These are phyloP conservation scores for Somion occarium DNA, from an alignment of 1,284 basidiomycete genomes.

Conservation along the genomic window DNA sequence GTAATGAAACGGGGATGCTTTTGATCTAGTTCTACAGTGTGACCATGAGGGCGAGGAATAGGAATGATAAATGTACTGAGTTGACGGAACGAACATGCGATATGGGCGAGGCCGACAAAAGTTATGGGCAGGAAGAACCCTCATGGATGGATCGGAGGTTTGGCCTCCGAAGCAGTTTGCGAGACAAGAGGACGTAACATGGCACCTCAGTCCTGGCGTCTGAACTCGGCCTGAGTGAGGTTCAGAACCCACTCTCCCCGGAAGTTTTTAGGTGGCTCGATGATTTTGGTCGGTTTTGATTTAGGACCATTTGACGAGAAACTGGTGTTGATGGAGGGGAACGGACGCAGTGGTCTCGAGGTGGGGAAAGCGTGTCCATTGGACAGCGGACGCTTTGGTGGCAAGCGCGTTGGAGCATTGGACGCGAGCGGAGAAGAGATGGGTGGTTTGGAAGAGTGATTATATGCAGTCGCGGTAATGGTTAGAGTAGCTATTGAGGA, in stretches of 20 bases:
- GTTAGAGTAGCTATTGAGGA: conserved; percentile 26
- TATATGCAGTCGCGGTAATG: conserved; percentile 25
- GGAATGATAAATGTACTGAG: neutral
- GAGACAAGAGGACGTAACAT: neutral
- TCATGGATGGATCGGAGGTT: neutral
- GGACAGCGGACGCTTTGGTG: conserved; percentile 27
- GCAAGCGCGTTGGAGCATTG: conserved; percentile 18
- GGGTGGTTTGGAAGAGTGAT: conserved; percentile 23
- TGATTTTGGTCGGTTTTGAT: conserved; percentile 57
- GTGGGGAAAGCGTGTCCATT: conserved; percentile 52
- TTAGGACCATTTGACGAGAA: conserved; percentile 21
- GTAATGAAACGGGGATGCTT: neutral
- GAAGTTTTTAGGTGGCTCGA: conserved; percentile 69
- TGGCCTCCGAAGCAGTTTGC: neutral
- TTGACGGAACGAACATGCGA: neutral
- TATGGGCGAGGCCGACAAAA: neutral
- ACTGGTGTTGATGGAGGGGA: conserved; percentile 51
- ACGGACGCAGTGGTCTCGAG: conserved; percentile 72
- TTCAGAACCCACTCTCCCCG: conserved; percentile 67
- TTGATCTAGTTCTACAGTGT: neutral
- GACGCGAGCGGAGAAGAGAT: conserved; percentile 61
- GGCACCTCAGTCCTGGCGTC: conserved; percentile 54
- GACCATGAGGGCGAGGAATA: neutral
- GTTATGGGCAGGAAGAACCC: neutral
- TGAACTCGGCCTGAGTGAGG: conserved; percentile 75